phyloP scores from a whole-genome alignment of 139 green algal species.

The Monoraphidium neglectum region DNA sequence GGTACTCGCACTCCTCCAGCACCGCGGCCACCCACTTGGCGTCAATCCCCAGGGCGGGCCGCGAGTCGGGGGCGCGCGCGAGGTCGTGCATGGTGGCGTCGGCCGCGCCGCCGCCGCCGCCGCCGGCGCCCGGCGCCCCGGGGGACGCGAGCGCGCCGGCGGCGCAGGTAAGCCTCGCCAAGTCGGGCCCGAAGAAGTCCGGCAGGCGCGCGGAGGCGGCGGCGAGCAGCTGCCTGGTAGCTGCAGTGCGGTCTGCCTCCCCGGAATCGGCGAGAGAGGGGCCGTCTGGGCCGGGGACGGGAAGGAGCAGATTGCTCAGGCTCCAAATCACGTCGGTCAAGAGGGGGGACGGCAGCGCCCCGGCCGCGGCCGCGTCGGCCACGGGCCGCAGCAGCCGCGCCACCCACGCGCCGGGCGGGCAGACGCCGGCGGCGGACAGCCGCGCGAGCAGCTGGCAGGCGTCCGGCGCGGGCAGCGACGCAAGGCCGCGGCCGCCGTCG shows the following conservation, averaged over 20 bases:
- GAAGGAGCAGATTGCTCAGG: slow-evolving; percentile 29
- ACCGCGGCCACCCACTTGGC: slow-evolving; percentile 30
- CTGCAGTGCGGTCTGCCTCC: background rate
- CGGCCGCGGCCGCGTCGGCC: background rate
- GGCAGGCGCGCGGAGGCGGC: slow-evolving; percentile 5
- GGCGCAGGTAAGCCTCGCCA: slow-evolving; percentile 30
- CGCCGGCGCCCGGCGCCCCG: background rate
- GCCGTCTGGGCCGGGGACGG: no score
- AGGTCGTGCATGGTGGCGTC: background rate
- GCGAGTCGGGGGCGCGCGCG: slow-evolving; percentile 20
- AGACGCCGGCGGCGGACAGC: slow-evolving; percentile 10
- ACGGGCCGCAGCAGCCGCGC: background rate
- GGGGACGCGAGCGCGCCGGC: slow-evolving; percentile 23
- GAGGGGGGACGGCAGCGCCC: background rate
- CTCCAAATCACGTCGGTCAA: slow-evolving; percentile 4
- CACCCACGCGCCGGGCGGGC: slow-evolving; percentile 4
- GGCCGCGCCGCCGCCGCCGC: background rate
- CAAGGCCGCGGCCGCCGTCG: no score
- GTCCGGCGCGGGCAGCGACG: background rate
- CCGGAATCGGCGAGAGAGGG: no score
- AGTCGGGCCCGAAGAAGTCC: slow-evolving; percentile 44
- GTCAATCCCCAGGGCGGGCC: background rate
- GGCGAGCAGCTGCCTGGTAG: background rate
- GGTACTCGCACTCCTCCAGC: slow-evolving; percentile 15
- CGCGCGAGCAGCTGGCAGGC: background rate